These are phyloP conservation scores for Cordyceps pruinosa DNA, from an alignment of 2,329 filamentous ascomycete species.

Conservation along the genomic window DNA sequence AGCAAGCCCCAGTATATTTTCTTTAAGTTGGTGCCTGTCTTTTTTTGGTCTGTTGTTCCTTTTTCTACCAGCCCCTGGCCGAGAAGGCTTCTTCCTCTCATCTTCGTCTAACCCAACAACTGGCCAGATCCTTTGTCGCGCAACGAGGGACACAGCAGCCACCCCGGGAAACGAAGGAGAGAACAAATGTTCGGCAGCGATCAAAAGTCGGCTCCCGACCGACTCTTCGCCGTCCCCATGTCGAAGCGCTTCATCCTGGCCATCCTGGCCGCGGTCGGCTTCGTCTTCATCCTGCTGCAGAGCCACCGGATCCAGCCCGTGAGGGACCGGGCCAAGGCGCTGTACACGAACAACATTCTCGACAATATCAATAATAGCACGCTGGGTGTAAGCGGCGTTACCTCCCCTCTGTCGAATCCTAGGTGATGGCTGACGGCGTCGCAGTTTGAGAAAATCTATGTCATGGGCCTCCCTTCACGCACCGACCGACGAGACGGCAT, in stretches of 20 bases:
- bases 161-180: not conserved
- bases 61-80: not conserved
- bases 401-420: not conserved
- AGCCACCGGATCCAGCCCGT: conserved; percentile 9
- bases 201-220: not conserved
- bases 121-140: not conserved
- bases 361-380: conserved; percentile 11
- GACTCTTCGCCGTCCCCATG: not conserved
- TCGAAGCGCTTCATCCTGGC: conserved; percentile 8
- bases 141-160: not conserved
- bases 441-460: conserved; percentile 27
- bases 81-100: not conserved
- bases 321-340: not conserved
- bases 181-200: not conserved
- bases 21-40: not conserved
- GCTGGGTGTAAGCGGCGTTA: not conserved
- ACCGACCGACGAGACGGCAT: conserved; percentile 45
- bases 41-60: not conserved
- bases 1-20: no score
- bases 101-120: not conserved
- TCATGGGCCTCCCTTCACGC: conserved; percentile 42
- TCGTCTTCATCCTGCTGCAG: conserved; percentile 7
- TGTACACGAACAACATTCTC: conserved; percentile 5
- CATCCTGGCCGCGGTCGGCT: not conserved
- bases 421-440: not conserved